phyloP scores from a whole-genome alignment of 2,329 filamentous ascomycete species.

The Talaromyces amestolkiae region DNA sequence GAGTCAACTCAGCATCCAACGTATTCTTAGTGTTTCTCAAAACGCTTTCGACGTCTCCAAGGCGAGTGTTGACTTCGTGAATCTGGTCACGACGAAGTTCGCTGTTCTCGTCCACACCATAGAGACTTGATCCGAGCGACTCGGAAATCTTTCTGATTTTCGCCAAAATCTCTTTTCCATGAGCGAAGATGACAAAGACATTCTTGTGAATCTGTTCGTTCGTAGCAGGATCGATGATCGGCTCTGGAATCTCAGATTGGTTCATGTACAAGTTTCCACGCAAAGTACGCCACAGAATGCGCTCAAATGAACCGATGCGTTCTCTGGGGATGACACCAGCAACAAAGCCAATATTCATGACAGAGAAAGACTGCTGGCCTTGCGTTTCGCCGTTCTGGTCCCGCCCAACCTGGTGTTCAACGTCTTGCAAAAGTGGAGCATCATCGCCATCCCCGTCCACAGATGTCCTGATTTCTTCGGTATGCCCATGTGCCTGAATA shows the following conservation, averaged over 20 bases:
- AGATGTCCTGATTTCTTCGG: slow-evolving; percentile 91
- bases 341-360: slow-evolving; percentile 98
- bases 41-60: slow-evolving; percentile 88
- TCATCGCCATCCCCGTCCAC: slow-evolving; percentile 70
- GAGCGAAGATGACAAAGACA: slow-evolving; percentile 98
- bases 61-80: slow-evolving; percentile 90
- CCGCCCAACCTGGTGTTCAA: slow-evolving; percentile 71
- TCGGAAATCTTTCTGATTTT: slow-evolving; percentile 99
- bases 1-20: slow-evolving; percentile 84
- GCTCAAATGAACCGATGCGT: slow-evolving; percentile 90
- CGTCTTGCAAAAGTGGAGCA: slow-evolving; percentile 85
- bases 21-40: slow-evolving; percentile 93
- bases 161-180: slow-evolving; percentile 95
- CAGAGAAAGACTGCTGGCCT: slow-evolving; percentile 84
- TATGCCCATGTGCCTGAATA: slow-evolving; percentile 78
- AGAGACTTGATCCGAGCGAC: slow-evolving; percentile 91
- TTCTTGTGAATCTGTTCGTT: slow-evolving; percentile 96
- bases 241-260: slow-evolving; percentile 94
- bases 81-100: slow-evolving; percentile 94
- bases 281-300: slow-evolving; percentile 94
- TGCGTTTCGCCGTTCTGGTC: slow-evolving; percentile 61
- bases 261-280: slow-evolving; percentile 99
- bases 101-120: slow-evolving; percentile 96
- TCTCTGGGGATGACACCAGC: slow-evolving; percentile 93
- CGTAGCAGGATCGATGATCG: slow-evolving; percentile 84